Conservation (phyloP, 2,329 filamentous ascomycete genomes). For the Claviceps arundinis region DNA sequence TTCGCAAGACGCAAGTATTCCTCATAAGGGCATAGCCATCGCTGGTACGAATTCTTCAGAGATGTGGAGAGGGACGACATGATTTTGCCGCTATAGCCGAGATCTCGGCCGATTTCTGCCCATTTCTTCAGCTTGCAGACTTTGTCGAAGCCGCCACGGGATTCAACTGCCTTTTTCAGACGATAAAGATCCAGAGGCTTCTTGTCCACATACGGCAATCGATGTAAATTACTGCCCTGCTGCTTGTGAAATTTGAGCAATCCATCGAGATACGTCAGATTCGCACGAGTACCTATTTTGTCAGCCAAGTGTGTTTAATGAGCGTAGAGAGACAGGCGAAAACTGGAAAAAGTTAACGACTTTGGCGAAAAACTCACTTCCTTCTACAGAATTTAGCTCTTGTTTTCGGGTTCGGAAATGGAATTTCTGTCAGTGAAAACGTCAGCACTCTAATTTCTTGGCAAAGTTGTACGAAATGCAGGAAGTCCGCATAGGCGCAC, state of each 20-base stretch:
- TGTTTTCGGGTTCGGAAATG: conserved; percentile 95
- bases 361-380: conserved; percentile 49
- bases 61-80: conserved; percentile 98
- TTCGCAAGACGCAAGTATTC: conserved; percentile 85
- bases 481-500: conserved; percentile 31
- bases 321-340: neutral
- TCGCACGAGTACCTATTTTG: conserved; percentile 69
- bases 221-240: conserved; percentile 84
- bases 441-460: neutral
- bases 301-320: conserved; percentile 1
- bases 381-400: conserved; percentile 95
- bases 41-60: conserved; percentile 93
- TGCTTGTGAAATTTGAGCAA: conserved; percentile 95
- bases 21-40: conserved; percentile 94
- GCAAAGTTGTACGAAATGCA: neutral
- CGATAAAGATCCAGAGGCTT: conserved; percentile 91
- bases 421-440: conserved; percentile 52
- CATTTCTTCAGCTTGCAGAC: conserved; percentile 98
- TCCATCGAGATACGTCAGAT: conserved; percentile 90
- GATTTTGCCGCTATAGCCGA: conserved; percentile 97
- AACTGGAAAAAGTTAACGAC: neutral
- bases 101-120: conserved; percentile 92
- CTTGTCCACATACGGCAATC: conserved; percentile 94
- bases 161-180: conserved; percentile 91
- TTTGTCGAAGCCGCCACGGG: conserved; percentile 85